These are phyloP conservation scores for Paraphoma sp. DNA, from an alignment of 2,329 filamentous ascomycete species.

Conservation along the genomic window DNA sequence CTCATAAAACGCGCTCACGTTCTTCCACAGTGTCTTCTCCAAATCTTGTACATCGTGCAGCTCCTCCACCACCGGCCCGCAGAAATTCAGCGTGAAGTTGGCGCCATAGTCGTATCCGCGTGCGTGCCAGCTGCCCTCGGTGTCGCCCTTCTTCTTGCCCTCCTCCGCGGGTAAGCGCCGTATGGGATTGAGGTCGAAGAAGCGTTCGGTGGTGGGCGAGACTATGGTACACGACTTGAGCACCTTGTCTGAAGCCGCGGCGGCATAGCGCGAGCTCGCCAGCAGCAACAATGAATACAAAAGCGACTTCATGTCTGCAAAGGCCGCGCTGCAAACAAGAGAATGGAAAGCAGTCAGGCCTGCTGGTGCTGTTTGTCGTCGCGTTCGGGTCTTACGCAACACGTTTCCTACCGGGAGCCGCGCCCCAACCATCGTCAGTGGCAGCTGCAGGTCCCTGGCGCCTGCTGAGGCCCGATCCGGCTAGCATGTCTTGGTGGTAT, in stretches of 20 bases:
- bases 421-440: constrained; percentile 13
- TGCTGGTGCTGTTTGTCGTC: constrained; percentile 1
- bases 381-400: constrained; percentile 12
- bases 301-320: constrained; percentile 32
- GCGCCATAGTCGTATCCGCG: constrained; percentile 78
- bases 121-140: constrained; percentile 67
- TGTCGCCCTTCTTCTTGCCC: constrained; percentile 55
- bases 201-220: constrained; percentile 66
- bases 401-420: constrained; percentile 26
- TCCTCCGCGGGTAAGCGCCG: constrained; percentile 56
- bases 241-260: constrained; percentile 51
- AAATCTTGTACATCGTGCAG: constrained; percentile 70
- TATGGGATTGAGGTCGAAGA: constrained; percentile 68
- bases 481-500: constrained; percentile 12
- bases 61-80: constrained; percentile 73
- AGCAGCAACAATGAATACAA: constrained; percentile 32
- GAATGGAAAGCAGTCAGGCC: constrained; percentile 10
- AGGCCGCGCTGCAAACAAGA: constrained; percentile 10
- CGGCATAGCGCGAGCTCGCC: constrained; percentile 41
- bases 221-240: constrained; percentile 66
- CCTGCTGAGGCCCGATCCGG: constrained; percentile 1
- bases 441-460: constrained; percentile 18
- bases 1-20: constrained; percentile 81
- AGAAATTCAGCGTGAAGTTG: constrained; percentile 87
- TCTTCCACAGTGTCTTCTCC: constrained; percentile 67